Evolutionary conservation across 2,329 filamentous ascomycete species (phyloP).

Genomic region (Monosporascus sp.): DNA sequence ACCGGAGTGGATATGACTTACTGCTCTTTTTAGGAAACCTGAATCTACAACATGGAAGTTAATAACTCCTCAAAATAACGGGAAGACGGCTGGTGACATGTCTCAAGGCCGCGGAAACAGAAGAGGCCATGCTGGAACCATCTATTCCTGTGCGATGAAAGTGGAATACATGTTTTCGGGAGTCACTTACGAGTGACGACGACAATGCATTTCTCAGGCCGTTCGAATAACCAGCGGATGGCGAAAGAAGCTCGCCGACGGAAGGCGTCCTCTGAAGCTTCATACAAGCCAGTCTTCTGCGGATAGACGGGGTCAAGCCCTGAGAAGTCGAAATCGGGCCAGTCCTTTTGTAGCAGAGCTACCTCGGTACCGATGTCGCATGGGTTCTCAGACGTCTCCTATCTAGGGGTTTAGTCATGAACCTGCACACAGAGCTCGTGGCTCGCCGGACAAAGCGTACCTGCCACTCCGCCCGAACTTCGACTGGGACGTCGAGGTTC

Average conservation of each 20-base stretch:
- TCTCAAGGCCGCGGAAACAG: no score
- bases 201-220: conserved; percentile 24
- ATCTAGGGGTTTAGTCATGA: not conserved
- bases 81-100: no score
- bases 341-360: conserved; percentile 18
- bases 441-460: conserved; percentile 11
- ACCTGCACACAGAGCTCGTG: not conserved
- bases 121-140: no score
- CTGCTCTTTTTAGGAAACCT: not conserved
- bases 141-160: no score
- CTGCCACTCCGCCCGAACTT: conserved; percentile 29
- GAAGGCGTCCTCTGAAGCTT: conserved; percentile 22
- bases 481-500: conserved; percentile 20
- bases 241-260: conserved; percentile 19
- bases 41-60: not conserved
- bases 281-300: conserved; percentile 27
- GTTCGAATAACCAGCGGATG: conserved; percentile 24
- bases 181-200: conserved; percentile 20
- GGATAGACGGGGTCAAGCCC: conserved; percentile 26
- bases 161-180: conserved; percentile 1
- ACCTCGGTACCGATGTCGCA: conserved; percentile 25
- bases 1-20: not conserved
- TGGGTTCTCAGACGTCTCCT: conserved; percentile 28
- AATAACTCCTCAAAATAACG: not conserved
- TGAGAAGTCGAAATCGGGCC: conserved; percentile 28